Evolutionary conservation across 1,284 basidiomycete species (phyloP).

Genomic region (Cystobasidium sp.): DNA sequence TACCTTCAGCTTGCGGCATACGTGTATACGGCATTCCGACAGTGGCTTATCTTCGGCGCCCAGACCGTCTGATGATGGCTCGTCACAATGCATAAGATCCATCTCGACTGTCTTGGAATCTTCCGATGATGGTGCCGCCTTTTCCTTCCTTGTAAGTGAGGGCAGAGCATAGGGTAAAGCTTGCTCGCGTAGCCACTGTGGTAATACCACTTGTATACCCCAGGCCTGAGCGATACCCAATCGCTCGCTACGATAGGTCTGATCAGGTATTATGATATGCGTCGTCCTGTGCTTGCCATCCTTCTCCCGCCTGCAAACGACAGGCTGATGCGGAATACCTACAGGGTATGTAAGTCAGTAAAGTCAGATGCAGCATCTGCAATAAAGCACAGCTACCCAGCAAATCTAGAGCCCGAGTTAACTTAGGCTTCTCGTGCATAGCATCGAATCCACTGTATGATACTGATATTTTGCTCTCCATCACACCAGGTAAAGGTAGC

Average conservation of each 20-base stretch:
- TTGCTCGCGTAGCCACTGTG: constrained; percentile 20
- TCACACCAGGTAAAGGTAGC: background rate
- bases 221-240: constrained; percentile 30
- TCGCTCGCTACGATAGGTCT: constrained; percentile 9
- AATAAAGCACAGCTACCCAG: constrained; percentile 2
- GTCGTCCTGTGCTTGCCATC: constrained; percentile 23
- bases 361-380: background rate
- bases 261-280: constrained; percentile 30
- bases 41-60: background rate
- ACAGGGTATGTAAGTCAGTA: background rate
- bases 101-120: background rate
- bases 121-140: background rate
- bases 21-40: constrained; percentile 5
- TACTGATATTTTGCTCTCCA: background rate
- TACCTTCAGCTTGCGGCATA: background rate
- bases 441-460: constrained; percentile 36
- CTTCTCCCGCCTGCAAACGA: background rate
- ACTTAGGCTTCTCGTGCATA: constrained; percentile 3
- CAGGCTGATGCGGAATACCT: constrained; percentile 7
- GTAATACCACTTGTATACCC: constrained; percentile 18
- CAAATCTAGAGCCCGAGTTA: background rate
- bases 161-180: background rate
- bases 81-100: background rate
- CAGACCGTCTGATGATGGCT: constrained; percentile 3
- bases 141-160: background rate